Base-by-base conservation (phyloP, 495 filamentous ascomycete genomes). In the Penicillium waksmanii region DNA sequence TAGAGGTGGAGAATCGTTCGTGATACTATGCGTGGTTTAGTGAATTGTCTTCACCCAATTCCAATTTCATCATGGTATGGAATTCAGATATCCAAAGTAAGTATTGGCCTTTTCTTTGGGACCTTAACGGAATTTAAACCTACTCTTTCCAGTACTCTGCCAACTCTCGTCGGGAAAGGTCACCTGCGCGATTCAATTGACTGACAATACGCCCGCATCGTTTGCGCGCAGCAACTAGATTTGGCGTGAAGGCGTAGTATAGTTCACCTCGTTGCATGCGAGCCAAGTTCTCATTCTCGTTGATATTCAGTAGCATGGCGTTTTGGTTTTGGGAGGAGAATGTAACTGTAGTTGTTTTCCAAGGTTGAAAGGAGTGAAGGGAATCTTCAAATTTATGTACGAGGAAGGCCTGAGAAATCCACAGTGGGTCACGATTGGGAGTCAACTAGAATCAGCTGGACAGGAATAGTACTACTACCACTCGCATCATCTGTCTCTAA, bases 141-240 rank as follows among this genome's bases (percentile, higher is more conserved):
- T 75, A 94, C 91, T 89, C 83, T 72, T 83, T 85, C 84, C 84
- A 93, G 15, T 93, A 72, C 60, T 89, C 84, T 0, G 88, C 78
- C 36, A 84, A 67, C 38, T 73, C 73, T 52, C 90, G 76, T 25
- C 89, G 75, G 0, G 84, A 65, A 2, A 83, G 73, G 3, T 87
- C 83, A 0, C 81, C 81, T 3, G 81, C 77, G 21, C 75, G 78
- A 70, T 92, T 95, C 75, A 86, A 91, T 1, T 77, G 77, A 23
- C 75, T 66, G 64, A 78, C 85, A 2, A 89, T 89, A 11, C 68
- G 64, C 36, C 78, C 76, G 68, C 89, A 90, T n/a, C 85, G 76
- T 9, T 68, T 64, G 2, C 91, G 84, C n/a, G 80, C 88, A 2
- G 79, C 80, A 13, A 80, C 68, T 5, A 86, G 69, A 15, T 84